Evolutionary conservation across 1,284 basidiomycete species (phyloP).

Genomic region (Cutaneotrichosporon daszewskae): DNA sequence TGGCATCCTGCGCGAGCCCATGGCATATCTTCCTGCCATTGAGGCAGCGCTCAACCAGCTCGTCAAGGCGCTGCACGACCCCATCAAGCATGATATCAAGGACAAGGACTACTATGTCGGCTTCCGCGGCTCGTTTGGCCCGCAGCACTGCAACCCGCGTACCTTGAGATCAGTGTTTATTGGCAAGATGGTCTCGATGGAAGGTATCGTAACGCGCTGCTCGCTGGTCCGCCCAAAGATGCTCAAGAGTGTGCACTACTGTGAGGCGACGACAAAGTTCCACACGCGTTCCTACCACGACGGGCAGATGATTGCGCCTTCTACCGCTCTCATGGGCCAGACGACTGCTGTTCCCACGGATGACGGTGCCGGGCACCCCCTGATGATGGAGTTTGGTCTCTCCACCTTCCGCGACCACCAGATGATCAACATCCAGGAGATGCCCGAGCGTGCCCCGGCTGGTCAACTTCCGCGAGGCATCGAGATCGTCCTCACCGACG

Average conservation of each 20-base stretch:
- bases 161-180: slow-evolving; percentile 83
- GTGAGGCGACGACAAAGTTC: slow-evolving; percentile 76
- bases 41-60: slow-evolving; percentile 76
- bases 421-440: slow-evolving; percentile 96
- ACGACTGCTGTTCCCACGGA: slow-evolving; percentile 88
- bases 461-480: slow-evolving; percentile 94
- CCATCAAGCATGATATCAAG: slow-evolving; percentile 74
- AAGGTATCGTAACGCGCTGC: slow-evolving; percentile 97
- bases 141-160: slow-evolving; percentile 94
- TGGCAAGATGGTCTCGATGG: slow-evolving; percentile 92
- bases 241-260: slow-evolving; percentile 94
- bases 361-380: slow-evolving; percentile 78
- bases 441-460: slow-evolving; percentile 97
- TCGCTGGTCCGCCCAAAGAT: slow-evolving; percentile 98
- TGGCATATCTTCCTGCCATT: slow-evolving; percentile 84
- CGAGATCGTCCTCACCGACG: slow-evolving; percentile 93
- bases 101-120: slow-evolving; percentile 71
- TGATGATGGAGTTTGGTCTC: slow-evolving; percentile 90
- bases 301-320: slow-evolving; percentile 73
- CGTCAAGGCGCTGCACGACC: slow-evolving; percentile 69
- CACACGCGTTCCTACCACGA: slow-evolving; percentile 90
- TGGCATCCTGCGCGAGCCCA: slow-evolving; percentile 78
- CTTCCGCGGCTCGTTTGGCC: slow-evolving; percentile 97
- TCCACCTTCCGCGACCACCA: slow-evolving; percentile 95
- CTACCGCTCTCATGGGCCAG: slow-evolving; percentile 50